phyloP scores from a whole-genome alignment of 2,329 filamentous ascomycete species.

The Colletotrichum zoysiae region DNA sequence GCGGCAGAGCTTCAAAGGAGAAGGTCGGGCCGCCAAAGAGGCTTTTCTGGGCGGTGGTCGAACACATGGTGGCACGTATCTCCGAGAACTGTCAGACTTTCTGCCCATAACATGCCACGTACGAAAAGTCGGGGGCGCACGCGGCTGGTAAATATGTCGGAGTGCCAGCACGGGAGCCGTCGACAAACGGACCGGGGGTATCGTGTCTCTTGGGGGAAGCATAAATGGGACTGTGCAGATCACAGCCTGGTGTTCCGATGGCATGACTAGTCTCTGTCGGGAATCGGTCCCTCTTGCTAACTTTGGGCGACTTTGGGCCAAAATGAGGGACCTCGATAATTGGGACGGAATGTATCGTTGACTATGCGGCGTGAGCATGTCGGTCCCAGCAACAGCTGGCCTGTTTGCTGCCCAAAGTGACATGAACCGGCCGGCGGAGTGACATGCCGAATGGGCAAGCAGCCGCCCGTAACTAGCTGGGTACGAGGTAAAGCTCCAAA shows the following conservation, averaged over 20 bases:
- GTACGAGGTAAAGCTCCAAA: slow-evolving; percentile 14
- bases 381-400: slow-evolving; percentile 21
- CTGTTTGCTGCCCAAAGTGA: slow-evolving; percentile 27
- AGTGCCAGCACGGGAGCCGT: not conserved
- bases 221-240: slow-evolving; percentile 36
- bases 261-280: slow-evolving; percentile 37
- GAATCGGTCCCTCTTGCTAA: slow-evolving; percentile 32
- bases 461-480: slow-evolving; percentile 14
- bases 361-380: slow-evolving; percentile 25
- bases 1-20: slow-evolving; percentile 6
- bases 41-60: slow-evolving; percentile 7
- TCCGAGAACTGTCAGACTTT: slow-evolving; percentile 24
- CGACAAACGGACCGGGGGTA: slow-evolving; percentile 10
- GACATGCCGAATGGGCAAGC: slow-evolving; percentile 13
- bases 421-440: slow-evolving; percentile 16
- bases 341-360: slow-evolving; percentile 30
- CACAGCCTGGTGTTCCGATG: slow-evolving; percentile 34
- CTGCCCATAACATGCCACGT: slow-evolving; percentile 15
- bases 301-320: slow-evolving; percentile 34
- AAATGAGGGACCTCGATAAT: slow-evolving; percentile 14
- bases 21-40: slow-evolving; percentile 14
- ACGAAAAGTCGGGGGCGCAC: not conserved
- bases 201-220: slow-evolving; percentile 12
- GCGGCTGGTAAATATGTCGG: slow-evolving; percentile 21
- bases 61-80: slow-evolving; percentile 9